phyloP scores from a whole-genome alignment of 2,329 filamentous ascomycete genomes.

The Endothia cerciana region DNA sequence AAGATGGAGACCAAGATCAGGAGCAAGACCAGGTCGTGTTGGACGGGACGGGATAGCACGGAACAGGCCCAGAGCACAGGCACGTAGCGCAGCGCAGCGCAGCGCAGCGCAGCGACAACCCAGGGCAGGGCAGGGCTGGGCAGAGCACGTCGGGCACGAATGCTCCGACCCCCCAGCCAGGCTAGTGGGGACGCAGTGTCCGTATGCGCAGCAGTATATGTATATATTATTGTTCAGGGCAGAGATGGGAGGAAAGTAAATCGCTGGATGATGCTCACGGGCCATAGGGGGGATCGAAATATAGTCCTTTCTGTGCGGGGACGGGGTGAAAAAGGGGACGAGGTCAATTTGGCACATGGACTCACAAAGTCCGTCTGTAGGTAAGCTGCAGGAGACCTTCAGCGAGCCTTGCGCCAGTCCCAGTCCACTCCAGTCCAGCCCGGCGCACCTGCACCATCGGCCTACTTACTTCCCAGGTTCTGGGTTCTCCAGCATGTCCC shows the following conservation, averaged over 20 bases:
- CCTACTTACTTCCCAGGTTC: too few species aligned
- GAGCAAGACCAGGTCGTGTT: conserved; percentile 1
- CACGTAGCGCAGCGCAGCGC: too few species aligned
- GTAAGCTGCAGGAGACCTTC: conserved; percentile 5
- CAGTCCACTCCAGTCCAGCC: background rate
- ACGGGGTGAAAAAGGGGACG: background rate
- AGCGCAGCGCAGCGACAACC: background rate
- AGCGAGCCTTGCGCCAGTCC: background rate
- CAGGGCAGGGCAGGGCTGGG: background rate
- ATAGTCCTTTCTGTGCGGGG: too few species aligned
- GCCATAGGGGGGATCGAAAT: too few species aligned
- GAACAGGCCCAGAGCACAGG: background rate
- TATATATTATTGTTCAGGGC: too few species aligned
- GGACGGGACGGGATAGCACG: background rate
- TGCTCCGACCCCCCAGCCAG: background rate
- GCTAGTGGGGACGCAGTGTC: too few species aligned
- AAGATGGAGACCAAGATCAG: conserved; percentile 11
- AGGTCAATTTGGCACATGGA: background rate
- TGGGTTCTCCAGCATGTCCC: background rate
- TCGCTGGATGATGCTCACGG: background rate
- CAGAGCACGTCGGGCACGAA: background rate
- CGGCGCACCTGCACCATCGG: too few species aligned
- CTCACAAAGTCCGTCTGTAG: background rate
- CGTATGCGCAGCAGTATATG: background rate
- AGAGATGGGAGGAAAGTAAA: background rate